Percentiles rank a stretch among this genome's conserved stretches.
Conservation (phyloP, 305 asterid genomes). For the Rubia tinctorum region DNA sequence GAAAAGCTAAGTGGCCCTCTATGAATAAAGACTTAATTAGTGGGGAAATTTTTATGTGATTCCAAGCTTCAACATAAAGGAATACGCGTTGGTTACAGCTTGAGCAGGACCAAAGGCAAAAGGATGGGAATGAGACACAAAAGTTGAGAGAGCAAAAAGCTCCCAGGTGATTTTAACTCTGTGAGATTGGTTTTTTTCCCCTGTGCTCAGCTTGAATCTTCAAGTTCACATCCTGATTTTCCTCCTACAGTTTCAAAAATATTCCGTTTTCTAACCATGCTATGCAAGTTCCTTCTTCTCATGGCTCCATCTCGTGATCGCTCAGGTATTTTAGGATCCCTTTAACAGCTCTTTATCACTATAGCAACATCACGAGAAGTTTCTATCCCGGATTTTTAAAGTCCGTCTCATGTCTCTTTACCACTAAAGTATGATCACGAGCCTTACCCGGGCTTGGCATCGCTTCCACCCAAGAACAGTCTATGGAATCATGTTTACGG, state of each 20-base stretch:
- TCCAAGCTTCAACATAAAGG: constrained; percentile 43
- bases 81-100: constrained; percentile 11
- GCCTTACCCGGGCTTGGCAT: not conserved
- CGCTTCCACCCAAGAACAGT: not conserved
- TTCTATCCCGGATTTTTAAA: not conserved
- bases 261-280: not conserved
- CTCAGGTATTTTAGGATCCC: not conserved
- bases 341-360: not conserved
- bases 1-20: constrained; percentile 14
- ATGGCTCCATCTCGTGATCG: not conserved
- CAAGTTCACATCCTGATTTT: not conserved
- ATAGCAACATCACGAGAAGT: not conserved
- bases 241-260: not conserved
- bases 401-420: not conserved
- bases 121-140: constrained; percentile 3
- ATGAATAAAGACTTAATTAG: constrained; percentile 2
- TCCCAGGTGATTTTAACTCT: constrained; percentile 21
- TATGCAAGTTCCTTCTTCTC: not conserved
- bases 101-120: constrained; percentile 9
- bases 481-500: not conserved
- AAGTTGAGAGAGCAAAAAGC: constrained; percentile 15
- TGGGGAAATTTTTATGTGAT: constrained; percentile 20
- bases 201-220: constrained; percentile 17
- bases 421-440: not conserved
- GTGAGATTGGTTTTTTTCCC: constrained; percentile 13